Conservation (phyloP, 2,329 filamentous ascomycete species). For the Myriosclerotinia scirpicola region DNA sequence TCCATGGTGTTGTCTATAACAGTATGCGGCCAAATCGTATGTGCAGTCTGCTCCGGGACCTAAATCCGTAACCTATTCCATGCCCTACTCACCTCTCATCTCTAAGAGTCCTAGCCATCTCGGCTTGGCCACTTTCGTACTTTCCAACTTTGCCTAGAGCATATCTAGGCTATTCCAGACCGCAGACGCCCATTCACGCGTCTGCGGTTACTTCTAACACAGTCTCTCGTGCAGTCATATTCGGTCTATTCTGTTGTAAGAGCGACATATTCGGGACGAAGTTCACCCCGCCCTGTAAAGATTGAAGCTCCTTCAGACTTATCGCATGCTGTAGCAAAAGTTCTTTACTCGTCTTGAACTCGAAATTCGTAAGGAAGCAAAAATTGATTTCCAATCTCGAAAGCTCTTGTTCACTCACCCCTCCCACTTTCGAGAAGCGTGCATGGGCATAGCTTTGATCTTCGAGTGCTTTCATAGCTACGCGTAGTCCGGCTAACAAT, state of each 20-base stretch:
- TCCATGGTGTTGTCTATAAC: background rate
- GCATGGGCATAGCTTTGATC: constrained; percentile 84
- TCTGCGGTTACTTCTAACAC: constrained; percentile 36
- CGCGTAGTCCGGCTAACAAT: constrained; percentile 76
- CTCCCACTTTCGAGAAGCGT: constrained; percentile 83
- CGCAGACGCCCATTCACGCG: constrained; percentile 18
- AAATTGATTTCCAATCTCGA: constrained; percentile 86
- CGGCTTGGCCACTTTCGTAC: background rate
- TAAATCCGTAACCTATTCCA: constrained; percentile 6
- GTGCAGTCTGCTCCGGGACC: background rate
- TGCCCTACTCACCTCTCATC: background rate
- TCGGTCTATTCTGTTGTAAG: constrained; percentile 33
- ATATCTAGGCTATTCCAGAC: constrained; percentile 2
- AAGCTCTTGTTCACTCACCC: constrained; percentile 79
- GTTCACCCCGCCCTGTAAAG: constrained; percentile 39
- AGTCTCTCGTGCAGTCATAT: constrained; percentile 32
- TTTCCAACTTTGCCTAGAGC: constrained; percentile 2
- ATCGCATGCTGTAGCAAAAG: constrained; percentile 53
- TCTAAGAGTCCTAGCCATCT: background rate
- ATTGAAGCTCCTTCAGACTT: constrained; percentile 42
- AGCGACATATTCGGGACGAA: constrained; percentile 38
- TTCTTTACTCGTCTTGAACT: constrained; percentile 64
- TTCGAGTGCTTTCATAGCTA: constrained; percentile 94
- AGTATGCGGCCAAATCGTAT: background rate
- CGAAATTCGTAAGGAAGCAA: constrained; percentile 83